These are phyloP conservation scores for Umbelopsis isabellina DNA, from an alignment of 192 early-diverging fungal species.

Conservation along the genomic window DNA sequence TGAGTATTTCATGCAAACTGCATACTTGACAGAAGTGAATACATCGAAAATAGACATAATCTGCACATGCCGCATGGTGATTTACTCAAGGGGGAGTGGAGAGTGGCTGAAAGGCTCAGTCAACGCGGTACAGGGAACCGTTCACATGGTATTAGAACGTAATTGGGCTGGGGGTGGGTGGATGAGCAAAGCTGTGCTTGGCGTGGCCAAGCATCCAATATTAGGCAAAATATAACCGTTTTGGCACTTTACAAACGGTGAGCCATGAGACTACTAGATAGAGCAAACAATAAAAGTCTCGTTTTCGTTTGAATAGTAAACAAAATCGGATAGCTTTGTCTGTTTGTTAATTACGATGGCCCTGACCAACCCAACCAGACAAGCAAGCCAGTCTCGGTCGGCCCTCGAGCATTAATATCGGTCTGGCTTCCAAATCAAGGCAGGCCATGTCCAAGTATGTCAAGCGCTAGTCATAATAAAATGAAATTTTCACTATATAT, in stretches of 20 bases:
- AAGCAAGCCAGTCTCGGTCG: not conserved
- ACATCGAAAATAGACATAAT: too few species aligned
- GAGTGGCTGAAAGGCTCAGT: too few species aligned
- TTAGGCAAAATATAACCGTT: not conserved
- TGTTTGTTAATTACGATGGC: not conserved
- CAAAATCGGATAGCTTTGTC: too few species aligned
- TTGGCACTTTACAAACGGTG: not conserved
- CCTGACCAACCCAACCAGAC: not conserved
- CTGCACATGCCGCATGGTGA: too few species aligned
- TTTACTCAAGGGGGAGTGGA: too few species aligned
- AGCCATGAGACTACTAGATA: not conserved
- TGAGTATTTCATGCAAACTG: too few species aligned
- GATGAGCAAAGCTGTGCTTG: too few species aligned
- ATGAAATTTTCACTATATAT: conserved; percentile 7
- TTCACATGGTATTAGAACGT: not conserved
- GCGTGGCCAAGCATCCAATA: too few species aligned
- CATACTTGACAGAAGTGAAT: too few species aligned
- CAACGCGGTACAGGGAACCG: not conserved
- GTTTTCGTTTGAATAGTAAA: not conserved
- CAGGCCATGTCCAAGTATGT: not conserved
- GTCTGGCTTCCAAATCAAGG: conserved; percentile 3
- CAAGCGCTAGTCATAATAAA: not conserved
- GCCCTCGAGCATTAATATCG: not conserved
- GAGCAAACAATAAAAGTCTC: not conserved
- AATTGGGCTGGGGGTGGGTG: not conserved